Conservation (phyloP, 2,329 filamentous ascomycete species). For the Didymella arachidicola region DNA sequence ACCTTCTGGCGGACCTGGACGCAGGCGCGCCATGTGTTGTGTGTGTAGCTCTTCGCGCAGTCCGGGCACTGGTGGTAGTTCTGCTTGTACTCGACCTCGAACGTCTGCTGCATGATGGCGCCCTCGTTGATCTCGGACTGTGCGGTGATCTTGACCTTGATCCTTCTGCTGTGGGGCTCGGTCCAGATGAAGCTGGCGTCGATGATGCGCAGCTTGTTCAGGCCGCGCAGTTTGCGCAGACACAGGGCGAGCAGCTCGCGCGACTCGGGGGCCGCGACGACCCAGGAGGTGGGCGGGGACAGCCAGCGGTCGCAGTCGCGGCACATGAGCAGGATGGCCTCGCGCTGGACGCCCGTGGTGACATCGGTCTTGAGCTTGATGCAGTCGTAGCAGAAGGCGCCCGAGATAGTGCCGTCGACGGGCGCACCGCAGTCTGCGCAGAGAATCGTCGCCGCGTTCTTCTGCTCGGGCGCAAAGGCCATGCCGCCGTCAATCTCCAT, state of each 20-base stretch:
- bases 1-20: conserved; percentile 98
- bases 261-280: conserved; percentile 84
- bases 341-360: conserved; percentile 87
- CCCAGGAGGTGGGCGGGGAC: conserved; percentile 84
- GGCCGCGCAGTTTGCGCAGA: conserved; percentile 82
- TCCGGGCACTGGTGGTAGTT: conserved; percentile 94
- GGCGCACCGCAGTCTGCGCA: conserved; percentile 97
- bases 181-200: conserved; percentile 98
- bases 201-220: conserved; percentile 91
- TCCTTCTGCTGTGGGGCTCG: conserved; percentile 89
- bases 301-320: conserved; percentile 93
- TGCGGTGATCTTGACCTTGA: conserved; percentile 95
- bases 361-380: conserved; percentile 95
- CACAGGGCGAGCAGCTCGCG: conserved; percentile 92
- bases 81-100: conserved; percentile 93
- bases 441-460: conserved; percentile 74
- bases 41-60: conserved; percentile 87
- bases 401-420: conserved; percentile 86
- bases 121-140: conserved; percentile 74
- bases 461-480: conserved; percentile 50
- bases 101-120: conserved; percentile 85
- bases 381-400: conserved; percentile 94
- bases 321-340: conserved; percentile 90
- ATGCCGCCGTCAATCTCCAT: conserved; percentile 55
- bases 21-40: conserved; percentile 91